These are phyloP conservation scores for Saitozyma podzolica DNA, from an alignment of 768 basidiomycete species.

Conservation along the genomic window DNA sequence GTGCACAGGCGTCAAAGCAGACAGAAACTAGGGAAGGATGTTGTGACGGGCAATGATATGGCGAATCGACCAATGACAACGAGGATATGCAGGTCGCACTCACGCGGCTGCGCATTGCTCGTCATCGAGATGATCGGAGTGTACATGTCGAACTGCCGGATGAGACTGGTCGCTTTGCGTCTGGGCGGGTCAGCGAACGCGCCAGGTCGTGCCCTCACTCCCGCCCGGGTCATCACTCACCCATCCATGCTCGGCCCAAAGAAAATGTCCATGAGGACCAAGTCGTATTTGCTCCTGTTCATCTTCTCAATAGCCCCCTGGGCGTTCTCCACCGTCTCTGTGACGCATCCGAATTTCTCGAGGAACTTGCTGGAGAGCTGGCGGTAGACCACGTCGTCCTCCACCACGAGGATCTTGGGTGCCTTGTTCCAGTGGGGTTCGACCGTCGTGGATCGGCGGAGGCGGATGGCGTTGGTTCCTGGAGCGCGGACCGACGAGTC, in stretches of 20 bases:
- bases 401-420: slow-evolving; percentile 86
- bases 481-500: slow-evolving; percentile 3
- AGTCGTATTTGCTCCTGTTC: slow-evolving; percentile 92
- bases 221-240: slow-evolving; percentile 15
- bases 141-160: slow-evolving; percentile 89
- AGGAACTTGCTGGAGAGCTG: slow-evolving; percentile 87
- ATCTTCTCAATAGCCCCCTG: slow-evolving; percentile 91
- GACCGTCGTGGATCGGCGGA: slow-evolving; percentile 22
- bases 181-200: slow-evolving; percentile 11
- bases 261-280: slow-evolving; percentile 97
- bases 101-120: slow-evolving; percentile 85
- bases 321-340: slow-evolving; percentile 92
- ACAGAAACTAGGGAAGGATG: too few relatives aligned
- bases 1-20: too few relatives aligned
- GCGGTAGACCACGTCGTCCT: slow-evolving; percentile 90
- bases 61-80: too few relatives aligned
- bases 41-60: too few relatives aligned
- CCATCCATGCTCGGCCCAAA: slow-evolving; percentile 60
- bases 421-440: slow-evolving; percentile 53
- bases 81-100: slow-evolving; percentile 48
- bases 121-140: slow-evolving; percentile 99
- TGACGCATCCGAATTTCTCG: slow-evolving; percentile 91
- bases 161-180: slow-evolving; percentile 74
- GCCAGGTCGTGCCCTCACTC: slow-evolving; percentile 54
- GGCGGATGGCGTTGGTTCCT: neutral